Conservation (phyloP, 169 alveolate species). For the Eimeria tenella region DNA sequence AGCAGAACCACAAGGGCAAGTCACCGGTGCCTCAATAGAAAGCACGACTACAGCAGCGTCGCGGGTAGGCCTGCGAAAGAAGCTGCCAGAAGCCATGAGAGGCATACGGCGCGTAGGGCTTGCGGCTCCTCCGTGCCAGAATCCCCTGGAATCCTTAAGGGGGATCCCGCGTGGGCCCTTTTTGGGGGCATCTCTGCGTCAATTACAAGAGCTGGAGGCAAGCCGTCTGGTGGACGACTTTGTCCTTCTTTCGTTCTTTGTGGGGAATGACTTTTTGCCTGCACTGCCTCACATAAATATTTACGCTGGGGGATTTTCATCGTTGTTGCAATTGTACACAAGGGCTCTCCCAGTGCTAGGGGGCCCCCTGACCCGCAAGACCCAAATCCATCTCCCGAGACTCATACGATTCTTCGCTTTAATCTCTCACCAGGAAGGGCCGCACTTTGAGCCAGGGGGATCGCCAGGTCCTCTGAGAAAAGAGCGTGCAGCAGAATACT, state of each 20-base stretch:
- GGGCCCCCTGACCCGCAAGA: conserved; percentile 68
- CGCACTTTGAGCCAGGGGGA: conserved; percentile 28
- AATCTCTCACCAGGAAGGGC: conserved; percentile 41
- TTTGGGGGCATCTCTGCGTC: neutral
- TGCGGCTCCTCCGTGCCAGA: neutral
- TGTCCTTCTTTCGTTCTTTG: conserved; percentile 92
- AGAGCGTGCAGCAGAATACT: conserved; percentile 44
- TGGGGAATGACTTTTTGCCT: conserved; percentile 99
- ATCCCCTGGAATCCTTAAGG: neutral
- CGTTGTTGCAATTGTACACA: conserved; percentile 50
- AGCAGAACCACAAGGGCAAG: neutral
- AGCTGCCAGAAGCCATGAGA: neutral
- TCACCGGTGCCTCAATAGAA: neutral
- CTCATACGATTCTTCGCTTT: conserved; percentile 46
- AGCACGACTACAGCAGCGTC: neutral
- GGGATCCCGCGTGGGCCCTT: neutral
- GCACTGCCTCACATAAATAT: conserved; percentile 93
- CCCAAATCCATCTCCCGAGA: conserved; percentile 58
- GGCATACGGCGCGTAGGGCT: neutral
- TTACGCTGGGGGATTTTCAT: conserved; percentile 51
- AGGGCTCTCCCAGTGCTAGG: conserved; percentile 65
- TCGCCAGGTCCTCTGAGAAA: conserved; percentile 16
- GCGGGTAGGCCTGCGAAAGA: neutral
- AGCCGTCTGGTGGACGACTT: conserved; percentile 96
- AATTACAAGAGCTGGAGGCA: conserved; percentile 88